Base-by-base conservation (phyloP, 352 stramenopile species). In the Phytophthora citricola region DNA sequence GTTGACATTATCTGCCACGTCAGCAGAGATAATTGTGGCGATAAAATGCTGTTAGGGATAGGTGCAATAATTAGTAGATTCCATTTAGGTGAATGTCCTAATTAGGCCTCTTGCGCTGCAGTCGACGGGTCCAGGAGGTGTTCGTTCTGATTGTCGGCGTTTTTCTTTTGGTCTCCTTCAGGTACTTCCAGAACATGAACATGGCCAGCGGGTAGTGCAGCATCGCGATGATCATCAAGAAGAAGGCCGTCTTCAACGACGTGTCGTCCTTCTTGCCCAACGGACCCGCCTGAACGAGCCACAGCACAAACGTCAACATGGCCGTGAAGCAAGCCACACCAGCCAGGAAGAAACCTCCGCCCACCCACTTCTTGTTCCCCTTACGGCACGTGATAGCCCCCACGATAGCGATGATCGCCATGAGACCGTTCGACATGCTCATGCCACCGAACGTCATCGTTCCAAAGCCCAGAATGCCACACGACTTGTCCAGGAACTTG, bases 401-500 rank as follows among this genome's bases (percentile, higher is more conserved):
- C 41, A 86, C 56, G 24, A 89, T 66, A 17, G 71, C 58, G n/a
- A 85, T 69, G 59, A 79, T 79, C 2, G 78, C 78, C 41, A 91
- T 70, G 34, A 81, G 38, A 9, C 78, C 78, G 2, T 69, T 66
- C 5, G 54, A 55, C 56, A 81, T 60, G 43, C 75, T 83, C 52
- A 87, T 51, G 12, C 67, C 73, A 7, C 63, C 68, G 29, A 89
- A 81, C 27, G 71, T 43, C 38, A 90, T 74, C 15, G 81, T 82
- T 4, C 58, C 63, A 7, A 40, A 75, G 45, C 81, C 81, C 5
- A 86, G 9, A 1, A 65, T 31, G 6, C 76, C 70, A 31, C 81
- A 91, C 44, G 77, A 86, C 49, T 83, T 81, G 59, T 82, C 69
- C 34, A 91, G 66, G 67, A 91, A 91, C 53, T 69, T 47, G 36